phyloP scores from a whole-genome alignment of 495 filamentous ascomycete genomes.

The Durotheca rogersii region DNA sequence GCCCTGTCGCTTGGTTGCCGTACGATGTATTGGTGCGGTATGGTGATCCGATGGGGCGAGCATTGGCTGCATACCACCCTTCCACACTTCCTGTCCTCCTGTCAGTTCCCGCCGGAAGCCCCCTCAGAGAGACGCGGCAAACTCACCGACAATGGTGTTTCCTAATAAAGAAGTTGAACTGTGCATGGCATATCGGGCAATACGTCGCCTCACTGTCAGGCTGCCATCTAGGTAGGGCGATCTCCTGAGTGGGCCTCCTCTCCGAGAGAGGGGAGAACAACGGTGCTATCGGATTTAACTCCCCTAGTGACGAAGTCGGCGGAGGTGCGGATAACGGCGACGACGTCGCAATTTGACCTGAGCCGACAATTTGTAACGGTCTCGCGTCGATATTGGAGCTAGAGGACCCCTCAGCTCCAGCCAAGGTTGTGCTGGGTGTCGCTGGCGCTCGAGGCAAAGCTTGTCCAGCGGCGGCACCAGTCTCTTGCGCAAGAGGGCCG shows the following conservation, averaged over 20 bases:
- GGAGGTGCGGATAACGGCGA: not conserved
- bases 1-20: slow-evolving; percentile 63
- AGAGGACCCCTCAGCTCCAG: not conserved
- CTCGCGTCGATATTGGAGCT: not conserved
- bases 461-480: slow-evolving; percentile 9
- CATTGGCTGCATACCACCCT: slow-evolving; percentile 88
- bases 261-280: slow-evolving; percentile 10
- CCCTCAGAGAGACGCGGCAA: not conserved
- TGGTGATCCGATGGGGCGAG: slow-evolving; percentile 93
- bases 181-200: slow-evolving; percentile 77
- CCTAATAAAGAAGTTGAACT: slow-evolving; percentile 82
- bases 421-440: not conserved
- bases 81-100: slow-evolving; percentile 74
- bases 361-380: not conserved
- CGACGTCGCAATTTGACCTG: not conserved
- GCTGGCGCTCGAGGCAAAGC: slow-evolving; percentile 9
- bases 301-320: not conserved
- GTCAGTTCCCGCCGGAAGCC: slow-evolving; percentile 16
- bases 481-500: slow-evolving; percentile 2
- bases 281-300: slow-evolving; percentile 24
- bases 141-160: slow-evolving; percentile 85
- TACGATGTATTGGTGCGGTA: slow-evolving; percentile 90
- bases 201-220: slow-evolving; percentile 73
- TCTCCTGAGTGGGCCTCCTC: slow-evolving; percentile 25
- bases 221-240: slow-evolving; percentile 75